Conservation (phyloP, 2,329 filamentous ascomycete species). For the Coniochaeta sp. region DNA sequence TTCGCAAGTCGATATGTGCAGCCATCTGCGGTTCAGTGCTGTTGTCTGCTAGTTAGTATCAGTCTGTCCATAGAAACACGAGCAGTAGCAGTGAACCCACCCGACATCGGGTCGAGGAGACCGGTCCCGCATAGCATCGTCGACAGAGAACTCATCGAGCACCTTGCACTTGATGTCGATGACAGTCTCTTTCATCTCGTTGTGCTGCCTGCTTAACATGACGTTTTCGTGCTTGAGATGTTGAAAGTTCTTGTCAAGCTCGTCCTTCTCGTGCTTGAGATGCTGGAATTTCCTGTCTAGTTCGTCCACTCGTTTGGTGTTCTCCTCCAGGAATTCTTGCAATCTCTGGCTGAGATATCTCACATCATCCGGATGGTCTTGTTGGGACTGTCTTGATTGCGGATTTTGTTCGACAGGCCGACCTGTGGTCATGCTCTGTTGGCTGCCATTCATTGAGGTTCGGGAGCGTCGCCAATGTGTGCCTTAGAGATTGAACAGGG, state of each 20-base stretch:
- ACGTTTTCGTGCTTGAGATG: not conserved
- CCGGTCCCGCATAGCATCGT: not conserved
- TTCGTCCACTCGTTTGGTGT: not conserved
- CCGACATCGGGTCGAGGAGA: not conserved
- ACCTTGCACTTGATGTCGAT: slow-evolving; percentile 1
- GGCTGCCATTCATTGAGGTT: not conserved
- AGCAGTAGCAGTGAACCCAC: not conserved
- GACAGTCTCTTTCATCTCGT: not conserved
- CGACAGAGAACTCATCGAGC: not conserved
- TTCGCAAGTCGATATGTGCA: not conserved
- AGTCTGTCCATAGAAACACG: not conserved
- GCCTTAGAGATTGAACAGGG: not conserved
- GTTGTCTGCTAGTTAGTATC: not conserved
- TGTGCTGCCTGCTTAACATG: not conserved
- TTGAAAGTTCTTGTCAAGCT: not conserved
- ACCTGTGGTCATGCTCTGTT: not conserved
- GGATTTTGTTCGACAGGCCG: not conserved
- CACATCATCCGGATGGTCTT: not conserved
- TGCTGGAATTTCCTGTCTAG: no score
- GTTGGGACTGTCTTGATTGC: not conserved
- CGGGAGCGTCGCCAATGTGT: not conserved
- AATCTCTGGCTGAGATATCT: not conserved
- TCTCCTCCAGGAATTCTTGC: not conserved
- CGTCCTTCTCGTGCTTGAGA: no score
- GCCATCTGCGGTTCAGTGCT: not conserved